phyloP scores from a whole-genome alignment of 139 green algal genomes.

The Tetraselmis chui region DNA sequence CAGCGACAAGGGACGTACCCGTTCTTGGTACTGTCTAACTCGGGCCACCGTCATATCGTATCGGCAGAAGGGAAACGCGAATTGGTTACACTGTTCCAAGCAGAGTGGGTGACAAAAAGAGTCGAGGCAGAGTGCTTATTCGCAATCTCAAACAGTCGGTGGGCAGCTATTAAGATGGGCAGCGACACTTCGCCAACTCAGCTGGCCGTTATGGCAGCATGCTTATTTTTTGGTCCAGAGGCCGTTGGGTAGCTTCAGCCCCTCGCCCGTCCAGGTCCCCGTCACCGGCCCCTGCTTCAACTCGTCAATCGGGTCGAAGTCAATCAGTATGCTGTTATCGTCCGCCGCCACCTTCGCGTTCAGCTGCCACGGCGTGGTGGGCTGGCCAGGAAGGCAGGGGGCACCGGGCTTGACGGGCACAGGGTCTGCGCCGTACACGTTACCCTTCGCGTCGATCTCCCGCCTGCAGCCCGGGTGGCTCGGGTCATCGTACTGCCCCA shows the following conservation, averaged over 20 bases:
- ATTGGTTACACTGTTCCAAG: too few species aligned
- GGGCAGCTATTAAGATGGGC: too few species aligned
- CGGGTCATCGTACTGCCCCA: not conserved
- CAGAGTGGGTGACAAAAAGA: too few species aligned
- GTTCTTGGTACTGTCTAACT: too few species aligned
- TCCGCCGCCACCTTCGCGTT: not conserved
- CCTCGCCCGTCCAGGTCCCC: conserved; percentile 1
- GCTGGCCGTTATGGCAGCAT: too few species aligned
- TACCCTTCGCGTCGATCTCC: not conserved
- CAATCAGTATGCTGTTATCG: not conserved
- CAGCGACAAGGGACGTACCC: too few species aligned
- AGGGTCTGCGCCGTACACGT: conserved; percentile 4
- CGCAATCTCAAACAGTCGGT: too few species aligned
- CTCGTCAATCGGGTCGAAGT: conserved; percentile 6
- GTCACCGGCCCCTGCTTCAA: conserved; percentile 1
- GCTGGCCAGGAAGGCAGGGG: not conserved
- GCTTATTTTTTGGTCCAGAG: conserved; percentile 2
- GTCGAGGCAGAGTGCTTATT: too few species aligned
- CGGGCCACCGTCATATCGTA: too few species aligned
- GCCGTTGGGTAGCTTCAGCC: conserved; percentile 5
- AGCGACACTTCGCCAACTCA: too few species aligned
- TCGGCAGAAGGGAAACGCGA: too few species aligned
- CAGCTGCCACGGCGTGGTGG: not conserved
- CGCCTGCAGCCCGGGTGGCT: not conserved
- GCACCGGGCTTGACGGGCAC: not conserved